Evolutionary conservation across 164 flowering plant genomes (phyloP), one percentile per base, ranked within the genome.

Genomic region (Macadamia integrifolia): DNA sequence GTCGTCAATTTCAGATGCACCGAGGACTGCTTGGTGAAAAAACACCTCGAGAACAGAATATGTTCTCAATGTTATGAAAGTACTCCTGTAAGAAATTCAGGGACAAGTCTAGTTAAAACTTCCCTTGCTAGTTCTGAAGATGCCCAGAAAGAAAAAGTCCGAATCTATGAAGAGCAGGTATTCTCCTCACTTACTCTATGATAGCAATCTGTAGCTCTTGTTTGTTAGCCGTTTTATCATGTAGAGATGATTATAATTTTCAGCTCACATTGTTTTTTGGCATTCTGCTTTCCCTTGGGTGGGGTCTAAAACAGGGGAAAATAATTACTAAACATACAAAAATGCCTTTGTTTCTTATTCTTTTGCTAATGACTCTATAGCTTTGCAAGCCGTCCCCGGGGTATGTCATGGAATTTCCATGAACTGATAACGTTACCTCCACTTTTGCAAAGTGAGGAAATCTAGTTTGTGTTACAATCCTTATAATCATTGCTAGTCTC

Each of bases 1-100:
- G 90, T 86, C 42, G 79, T 88, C 61, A 86, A 86, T 69, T 83
- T 88, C 56, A 88, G 83, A 73, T 79, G 83, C 74, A 57, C 72
- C 3, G 83, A 80, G 40, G 81, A 79, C 17, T 80, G 67, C 63
- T 63, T 79, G 67, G 44, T 73, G 58, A 74, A 76, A 56, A 75
- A 71, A 61, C 71, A 69, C 73, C 63, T 69, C 52, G 80, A 79
- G 50, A 64, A 66, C 63, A 75, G 80, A 9, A 43, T 75, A 17
- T 80, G 77, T 75, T 62, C 78, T 3, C 69, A 70, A 53, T 77
- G 81, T 61, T 72, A 66, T 73, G 32, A 71, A 76, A 62, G 65
- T 44, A 43, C 9, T 43, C 48, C 9, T 66, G 69, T 57, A 55
- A 50, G 73, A 28, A 75, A 43, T 18, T 66, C 71, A 17, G 62